Evolutionary conservation across 768 basidiomycete genomes (phyloP), one percentile per base, ranked within the genome.

Genomic region (Tulasnella sp.): DNA sequence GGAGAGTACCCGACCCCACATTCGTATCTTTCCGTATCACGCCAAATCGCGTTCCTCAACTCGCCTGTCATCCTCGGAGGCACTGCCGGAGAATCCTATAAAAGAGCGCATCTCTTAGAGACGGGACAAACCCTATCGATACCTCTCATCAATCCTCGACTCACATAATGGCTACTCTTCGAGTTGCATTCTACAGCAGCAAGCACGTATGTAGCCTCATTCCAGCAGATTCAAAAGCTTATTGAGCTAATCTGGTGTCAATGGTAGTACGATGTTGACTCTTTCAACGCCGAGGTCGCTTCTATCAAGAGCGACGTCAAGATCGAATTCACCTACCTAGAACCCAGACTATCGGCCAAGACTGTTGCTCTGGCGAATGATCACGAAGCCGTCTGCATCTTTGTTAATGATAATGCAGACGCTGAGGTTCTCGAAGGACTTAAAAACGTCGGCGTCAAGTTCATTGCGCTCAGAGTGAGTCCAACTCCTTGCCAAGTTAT

Each of bases 321-420:
- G 44, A 72, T 80, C n/a, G 77, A 80, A 29, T 70, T 81, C 55
- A 78, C 61, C 37, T 80, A 40, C 35, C 44, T 81, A 15, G 77
- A 80, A 29, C 78, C 77, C 15, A 37, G 42, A 0, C 70, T 81
- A 13, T 70, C 77, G 26, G 42, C 29, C 7, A 77, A 72, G 37
- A 81, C 74, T 2, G 80, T 67, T 20, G 32, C 75, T 23, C 71
- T 80, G 16, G 79, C 79, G 5, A 55, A 70, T 6, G 78, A 69
- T 18, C 77, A 79, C 48, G 79, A 81, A 39, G 79, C 77, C 2
- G 80, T 81, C 35, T 80, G 79, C 73, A 76, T 78, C 51, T 81
- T 81, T 73, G 81, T 81, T 3, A 81, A 81, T 48, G 81, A 81
- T 70, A 71, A 61, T 15, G 77, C 71, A 35, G 74, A 76, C 69